Evolutionary conservation across 345 rosid species (phyloP).

Genomic region (Salix purpurea): DNA sequence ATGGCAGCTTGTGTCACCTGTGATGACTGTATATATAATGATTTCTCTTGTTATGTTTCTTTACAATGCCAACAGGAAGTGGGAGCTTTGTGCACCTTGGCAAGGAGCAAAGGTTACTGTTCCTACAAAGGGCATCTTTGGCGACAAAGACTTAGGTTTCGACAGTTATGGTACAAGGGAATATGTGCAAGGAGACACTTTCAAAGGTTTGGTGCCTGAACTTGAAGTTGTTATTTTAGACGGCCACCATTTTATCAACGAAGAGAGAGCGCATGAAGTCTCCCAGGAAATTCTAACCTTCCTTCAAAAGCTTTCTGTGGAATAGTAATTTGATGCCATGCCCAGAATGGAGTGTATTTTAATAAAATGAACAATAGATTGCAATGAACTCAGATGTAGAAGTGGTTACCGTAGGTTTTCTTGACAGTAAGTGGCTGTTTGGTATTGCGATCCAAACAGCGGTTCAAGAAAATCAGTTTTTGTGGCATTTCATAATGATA

Average conservation of each 20-base stretch:
- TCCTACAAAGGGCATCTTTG: constrained; percentile 49
- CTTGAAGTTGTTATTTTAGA: constrained; percentile 53
- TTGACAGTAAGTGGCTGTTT: too few relatives aligned
- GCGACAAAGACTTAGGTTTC: constrained; percentile 48
- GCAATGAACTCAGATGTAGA: too few relatives aligned
- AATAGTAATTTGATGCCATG: too few relatives aligned
- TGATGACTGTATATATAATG: too few relatives aligned
- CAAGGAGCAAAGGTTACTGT: constrained; percentile 47
- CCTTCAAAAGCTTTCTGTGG: constrained; percentile 30
- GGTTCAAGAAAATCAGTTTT: too few relatives aligned
- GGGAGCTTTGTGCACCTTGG: constrained; percentile 61
- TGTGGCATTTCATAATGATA: too few relatives aligned
- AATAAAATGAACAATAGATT: too few relatives aligned
- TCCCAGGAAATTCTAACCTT: constrained; percentile 53
- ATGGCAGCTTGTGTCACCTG: not conserved
- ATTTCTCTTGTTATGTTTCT: too few relatives aligned
- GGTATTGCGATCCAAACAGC: too few relatives aligned
- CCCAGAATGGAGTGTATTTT: too few relatives aligned
- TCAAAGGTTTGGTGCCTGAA: constrained; percentile 48
- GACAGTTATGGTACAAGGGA: constrained; percentile 25
- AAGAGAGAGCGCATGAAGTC: constrained; percentile 51
- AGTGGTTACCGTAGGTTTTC: too few relatives aligned
- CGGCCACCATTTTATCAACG: constrained; percentile 51
- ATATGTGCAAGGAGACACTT: constrained; percentile 45
- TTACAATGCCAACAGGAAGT: constrained; percentile 40